Base-by-base conservation (phyloP, 2,329 filamentous ascomycete species). In the Bipolaris bicolor region DNA sequence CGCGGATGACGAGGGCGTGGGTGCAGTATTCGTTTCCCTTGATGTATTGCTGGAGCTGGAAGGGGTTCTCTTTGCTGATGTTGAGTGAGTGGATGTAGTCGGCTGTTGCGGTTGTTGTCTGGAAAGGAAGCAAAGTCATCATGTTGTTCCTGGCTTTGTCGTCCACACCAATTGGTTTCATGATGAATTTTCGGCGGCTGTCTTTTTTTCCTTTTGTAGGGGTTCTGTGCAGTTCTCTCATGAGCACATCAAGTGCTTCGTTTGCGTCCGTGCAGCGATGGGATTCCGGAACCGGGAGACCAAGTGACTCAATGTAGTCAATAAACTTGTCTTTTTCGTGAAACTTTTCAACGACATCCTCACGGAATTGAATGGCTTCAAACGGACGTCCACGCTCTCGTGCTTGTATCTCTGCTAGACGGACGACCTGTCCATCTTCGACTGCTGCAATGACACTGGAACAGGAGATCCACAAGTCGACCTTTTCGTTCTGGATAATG, bases 401-500 rank as follows among this genome's bases (percentile, higher is more conserved):
- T 13, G 77, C 75, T 63, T 90, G 85, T 55, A 89, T 83, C 60
- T 73, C 60, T 16, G 72, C 74, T 15, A 73, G 60, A 7, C 65
- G 62, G 1, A 86, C 87, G 1, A 87, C 88, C 34, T 83, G 74
- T 0, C 86, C 89, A 69, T 92, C 90, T 66, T 90, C 86, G 11
- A 88, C 74, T 0, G 86, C 87, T 0, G 84, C 85, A 1, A 83
- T 81, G 7, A 89, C 86, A n/a, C 86, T 87, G 0, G 89, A 91
- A 65, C 89, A 91, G 18, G 86, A 87, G 3, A 92, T 84, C 89
- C 90, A 93, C 3, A 92, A 75, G 54, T 91, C 84, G 4, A 90
- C 82, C 0, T 81, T 79, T 61, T 92, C 88, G 0, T 76, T 71
- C 5, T 80, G 70, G 39, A 91, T 80, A 24, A 92, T 81, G 7